These are phyloP conservation scores for Excoecaria cochinchinensis DNA, from an alignment of 345 rosid species.

Conservation along the genomic window DNA sequence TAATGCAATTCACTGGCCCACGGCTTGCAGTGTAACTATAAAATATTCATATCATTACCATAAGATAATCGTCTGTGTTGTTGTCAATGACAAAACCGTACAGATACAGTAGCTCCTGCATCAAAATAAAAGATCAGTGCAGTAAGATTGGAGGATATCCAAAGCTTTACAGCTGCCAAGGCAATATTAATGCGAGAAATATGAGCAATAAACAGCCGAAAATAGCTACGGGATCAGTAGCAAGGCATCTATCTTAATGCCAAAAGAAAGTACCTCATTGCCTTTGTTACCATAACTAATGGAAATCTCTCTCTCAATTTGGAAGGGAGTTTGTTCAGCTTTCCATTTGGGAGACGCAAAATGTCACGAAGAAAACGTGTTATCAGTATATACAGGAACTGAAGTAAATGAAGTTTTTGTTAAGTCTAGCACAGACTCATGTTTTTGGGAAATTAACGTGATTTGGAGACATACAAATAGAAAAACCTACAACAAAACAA, in stretches of 20 bases:
- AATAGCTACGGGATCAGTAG: neutral
- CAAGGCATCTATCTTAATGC: neutral
- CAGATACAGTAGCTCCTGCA: constrained; percentile 89
- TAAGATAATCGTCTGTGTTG: constrained; percentile 89
- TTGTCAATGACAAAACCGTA: constrained; percentile 83
- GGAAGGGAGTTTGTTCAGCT: constrained; percentile 51
- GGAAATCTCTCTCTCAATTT: constrained; percentile 58
- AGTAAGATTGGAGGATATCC: neutral
- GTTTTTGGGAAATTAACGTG: neutral
- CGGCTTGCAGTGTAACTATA: too few relatives aligned
- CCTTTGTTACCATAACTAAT: constrained; percentile 97
- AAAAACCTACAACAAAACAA: neutral
- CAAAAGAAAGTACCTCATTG: constrained; percentile 68
- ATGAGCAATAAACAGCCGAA: too few relatives aligned
- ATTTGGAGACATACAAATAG: neutral
- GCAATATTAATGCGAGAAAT: too few relatives aligned
- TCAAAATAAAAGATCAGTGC: constrained; percentile 8
- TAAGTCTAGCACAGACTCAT: neutral
- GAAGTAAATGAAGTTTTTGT: neutral
- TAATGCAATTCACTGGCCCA: neutral
- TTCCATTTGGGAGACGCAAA: constrained; percentile 21
- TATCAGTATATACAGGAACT: neutral
- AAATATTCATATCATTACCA: constrained; percentile 45
- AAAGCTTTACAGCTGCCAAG: too few relatives aligned
- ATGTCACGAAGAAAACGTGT: constrained; percentile 14